Conservation (phyloP, 306 rosid species). For the Fragaria vesca region DNA sequence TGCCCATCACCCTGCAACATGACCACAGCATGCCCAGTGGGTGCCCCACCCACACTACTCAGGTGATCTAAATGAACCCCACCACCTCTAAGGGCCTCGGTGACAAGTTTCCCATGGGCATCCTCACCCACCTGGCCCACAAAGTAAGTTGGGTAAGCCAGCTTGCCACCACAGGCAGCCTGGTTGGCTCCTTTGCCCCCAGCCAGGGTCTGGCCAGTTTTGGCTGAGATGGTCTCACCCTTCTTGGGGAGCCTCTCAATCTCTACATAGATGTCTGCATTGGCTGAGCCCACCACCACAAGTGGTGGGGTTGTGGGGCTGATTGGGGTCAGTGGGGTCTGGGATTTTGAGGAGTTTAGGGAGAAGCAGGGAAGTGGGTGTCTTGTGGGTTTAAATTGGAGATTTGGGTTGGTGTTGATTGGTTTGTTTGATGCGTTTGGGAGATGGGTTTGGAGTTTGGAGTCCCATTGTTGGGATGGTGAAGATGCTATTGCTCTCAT, state of each 20-base stretch:
- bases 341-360: constrained; percentile 30
- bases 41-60: constrained; percentile 33
- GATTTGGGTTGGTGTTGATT: constrained; percentile 30
- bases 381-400: constrained; percentile 42
- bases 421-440: constrained; percentile 12
- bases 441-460: constrained; percentile 23
- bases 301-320: constrained; percentile 38
- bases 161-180: constrained; percentile 72
- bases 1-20: constrained; percentile 83
- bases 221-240: constrained; percentile 79
- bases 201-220: constrained; percentile 65
- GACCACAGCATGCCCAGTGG: constrained; percentile 85
- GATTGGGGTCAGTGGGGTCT: constrained; percentile 25
- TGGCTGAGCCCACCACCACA: constrained; percentile 87
- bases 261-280: constrained; percentile 86
- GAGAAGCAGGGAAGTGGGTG: constrained; percentile 38
- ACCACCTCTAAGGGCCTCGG: constrained; percentile 48
- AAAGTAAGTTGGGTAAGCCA: constrained; percentile 74
- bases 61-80: constrained; percentile 60
- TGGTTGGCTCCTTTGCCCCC: constrained; percentile 93
- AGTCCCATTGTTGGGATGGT: constrained; percentile 30
- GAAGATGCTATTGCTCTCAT: constrained; percentile 47
- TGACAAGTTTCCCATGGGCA: constrained; percentile 61
- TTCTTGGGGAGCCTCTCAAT: constrained; percentile 61
- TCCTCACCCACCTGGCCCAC: constrained; percentile 83